Evolutionary conservation across 306 rosid genomes (phyloP), one percentile per base, ranked within the genome.

Genomic region (Prunus kanzakura): DNA sequence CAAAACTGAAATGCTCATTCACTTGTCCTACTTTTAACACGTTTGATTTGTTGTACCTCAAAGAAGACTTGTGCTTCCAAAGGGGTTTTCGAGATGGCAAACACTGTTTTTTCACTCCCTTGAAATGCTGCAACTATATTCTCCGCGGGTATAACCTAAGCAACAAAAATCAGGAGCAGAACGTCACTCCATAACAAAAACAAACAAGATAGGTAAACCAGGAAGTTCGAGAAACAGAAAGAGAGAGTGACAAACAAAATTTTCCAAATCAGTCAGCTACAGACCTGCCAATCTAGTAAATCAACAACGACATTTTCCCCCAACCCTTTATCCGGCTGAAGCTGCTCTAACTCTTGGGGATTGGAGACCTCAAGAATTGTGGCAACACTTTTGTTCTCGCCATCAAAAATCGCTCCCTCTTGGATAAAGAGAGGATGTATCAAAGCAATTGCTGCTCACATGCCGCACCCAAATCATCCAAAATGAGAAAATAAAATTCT

Each of bases 241-340:
- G 15, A 23, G 23, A 58, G n/a, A 14, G 43, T 32, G 10, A 62
- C 8, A 60, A 23, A 64, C 71, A 49, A 20, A 64, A 55, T 55
- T 52, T 49, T 71, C 67, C 2, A 9, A 14, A 57, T 23, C 66
- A 38, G 9, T 57, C 22, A 20, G 10, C 55, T 3, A 14, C 20
- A n/a, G 46, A 94, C 98, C 98, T 92, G 98, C 98, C 98, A 94
- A 82, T 94, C 97, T 47, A 85, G 88, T 25, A 94, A 89, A 76
- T 91, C 82, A 51, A 94, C 87, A 41, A 92, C 88, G 78, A 90
- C 81, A 83, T 85, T 94, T 74, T 89, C 91, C 2, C 82, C 87
- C 12, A 75, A 80, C 69, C 79, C 86, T 30, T 78, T 83, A 74
- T 69, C 86, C 0, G 91, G 96, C 77, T 79, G 86, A 67, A 92